Evolutionary conservation across 192 early-diverging fungal genomes (phyloP), one percentile per base, ranked within the genome.

Genomic region (Backusella sp.): DNA sequence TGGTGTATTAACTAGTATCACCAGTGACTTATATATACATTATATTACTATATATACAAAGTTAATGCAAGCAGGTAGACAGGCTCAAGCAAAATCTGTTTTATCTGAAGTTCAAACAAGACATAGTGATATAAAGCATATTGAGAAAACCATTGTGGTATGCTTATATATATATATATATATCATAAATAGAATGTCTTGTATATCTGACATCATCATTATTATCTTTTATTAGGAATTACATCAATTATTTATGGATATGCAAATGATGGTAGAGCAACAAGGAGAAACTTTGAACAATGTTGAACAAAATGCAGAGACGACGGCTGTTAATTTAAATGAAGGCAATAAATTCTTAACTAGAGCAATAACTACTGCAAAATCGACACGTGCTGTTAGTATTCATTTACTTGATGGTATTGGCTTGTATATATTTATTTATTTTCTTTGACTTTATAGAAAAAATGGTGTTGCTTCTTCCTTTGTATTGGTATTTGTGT

Each of bases 201-300:
- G 17, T 3, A 62, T 62, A 2, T 62, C 23, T 62, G 11, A 41
- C 14, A 37, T 9, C 4, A 12, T 42, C 7, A 14, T 56, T 3
- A 42, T n/a, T 1, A 56, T 12, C 1, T 39, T 39, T 21, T 19
- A 53, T 35, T 80, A 92, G 89, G 95, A 96, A 89, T 83, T 96
- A 26, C 93, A 94, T 83, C 90, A 94, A 85, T 83, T 96, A 46
- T 96, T 95, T 77, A 90, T 92, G 72, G 95, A 96, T 76, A 95
- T 96, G 94, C 84, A 91, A 59, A 92, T 94, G 23, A 83, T 95
- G 34, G 92, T 96, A 12, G 86, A 87, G 44, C 90, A 90, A 3
- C 94, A 95, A 71, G 95, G 89, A n/a, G 88, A 93, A 32, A 77
- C 91, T 42, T 78, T 96, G 35, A 83, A 92, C 67, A 84, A 86